Evolutionary conservation across 257 asterid species (phyloP).

Genomic region (Penstemon newberryi): DNA sequence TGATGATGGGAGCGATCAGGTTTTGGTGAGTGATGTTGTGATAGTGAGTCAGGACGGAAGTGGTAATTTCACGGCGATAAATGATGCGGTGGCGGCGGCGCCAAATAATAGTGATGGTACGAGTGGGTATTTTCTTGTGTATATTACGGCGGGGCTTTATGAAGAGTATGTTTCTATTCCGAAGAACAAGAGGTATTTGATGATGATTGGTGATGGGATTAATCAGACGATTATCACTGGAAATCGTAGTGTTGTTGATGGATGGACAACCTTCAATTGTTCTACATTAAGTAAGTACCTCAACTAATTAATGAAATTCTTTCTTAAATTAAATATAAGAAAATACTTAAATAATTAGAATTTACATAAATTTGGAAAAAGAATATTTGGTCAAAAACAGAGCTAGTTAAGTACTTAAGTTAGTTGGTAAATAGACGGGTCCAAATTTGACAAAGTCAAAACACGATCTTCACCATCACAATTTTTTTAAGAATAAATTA

Average conservation of each 20-base stretch:
- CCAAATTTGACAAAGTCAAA: too few relatives aligned
- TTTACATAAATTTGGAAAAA: too few relatives aligned
- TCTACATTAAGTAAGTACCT: constrained; percentile 55
- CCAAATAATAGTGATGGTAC: constrained; percentile 47
- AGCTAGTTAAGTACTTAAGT: too few relatives aligned
- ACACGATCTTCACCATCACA: too few relatives aligned
- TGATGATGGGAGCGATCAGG: constrained; percentile 25
- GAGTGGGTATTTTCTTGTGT: constrained; percentile 59
- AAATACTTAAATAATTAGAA: too few relatives aligned
- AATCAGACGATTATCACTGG: constrained; percentile 68
- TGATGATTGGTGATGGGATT: constrained; percentile 86
- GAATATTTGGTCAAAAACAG: too few relatives aligned
- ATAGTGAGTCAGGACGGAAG: constrained; percentile 58
- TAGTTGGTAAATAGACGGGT: too few relatives aligned
- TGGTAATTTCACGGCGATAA: constrained; percentile 57
- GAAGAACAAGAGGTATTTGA: constrained; percentile 54
- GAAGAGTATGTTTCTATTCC: constrained; percentile 64
- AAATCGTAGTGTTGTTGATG: constrained; percentile 61
- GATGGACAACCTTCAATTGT: constrained; percentile 82
- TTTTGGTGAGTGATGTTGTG: constrained; percentile 52
- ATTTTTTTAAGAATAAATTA: too few relatives aligned
- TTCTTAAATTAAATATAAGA: too few relatives aligned
- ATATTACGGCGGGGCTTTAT: constrained; percentile 59
- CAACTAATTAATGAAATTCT: not conserved
- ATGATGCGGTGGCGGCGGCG: constrained; percentile 62